Evolutionary conservation across 345 rosid species (phyloP).

Genomic region (Populus tremula): DNA sequence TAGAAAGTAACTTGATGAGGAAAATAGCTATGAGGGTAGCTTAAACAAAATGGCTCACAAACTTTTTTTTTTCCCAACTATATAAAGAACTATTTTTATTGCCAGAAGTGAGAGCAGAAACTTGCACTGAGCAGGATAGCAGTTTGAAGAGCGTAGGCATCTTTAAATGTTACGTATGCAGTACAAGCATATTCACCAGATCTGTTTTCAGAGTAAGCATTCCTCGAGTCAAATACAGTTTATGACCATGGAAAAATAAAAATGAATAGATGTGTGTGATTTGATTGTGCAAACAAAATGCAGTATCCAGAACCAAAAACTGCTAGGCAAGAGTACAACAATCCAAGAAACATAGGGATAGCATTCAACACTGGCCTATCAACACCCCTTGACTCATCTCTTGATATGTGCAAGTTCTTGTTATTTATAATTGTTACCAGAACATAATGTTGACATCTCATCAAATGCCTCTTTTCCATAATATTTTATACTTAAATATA

Average conservation of each 20-base stretch:
- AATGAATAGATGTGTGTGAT: too few relatives aligned
- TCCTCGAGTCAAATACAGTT: background rate
- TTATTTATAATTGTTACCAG: too few relatives aligned
- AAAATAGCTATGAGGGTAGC: too few relatives aligned
- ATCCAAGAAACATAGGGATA: background rate
- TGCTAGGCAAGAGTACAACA: background rate
- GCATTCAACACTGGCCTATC: background rate
- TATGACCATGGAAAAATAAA: too few relatives aligned
- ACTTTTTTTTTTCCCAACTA: too few relatives aligned
- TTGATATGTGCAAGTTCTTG: too few relatives aligned
- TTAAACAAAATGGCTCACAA: too few relatives aligned
- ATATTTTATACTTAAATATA: too few relatives aligned
- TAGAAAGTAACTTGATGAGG: too few relatives aligned
- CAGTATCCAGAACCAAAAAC: background rate
- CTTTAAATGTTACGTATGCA: slow-evolving; percentile 76
- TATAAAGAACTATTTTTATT: background rate
- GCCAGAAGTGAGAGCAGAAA: slow-evolving; percentile 6
- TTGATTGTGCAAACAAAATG: background rate
- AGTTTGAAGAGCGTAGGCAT: slow-evolving; percentile 71
- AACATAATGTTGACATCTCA: too few relatives aligned
- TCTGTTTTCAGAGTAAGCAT: slow-evolving; percentile 36
- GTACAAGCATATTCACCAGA: slow-evolving; percentile 57
- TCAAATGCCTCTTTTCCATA: too few relatives aligned
- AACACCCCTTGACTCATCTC: too few relatives aligned
- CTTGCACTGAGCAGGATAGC: slow-evolving; percentile 87